These are phyloP conservation scores for Nicotiana sylvestris DNA, from an alignment of 257 asterid genomes.

Conservation along the genomic window DNA sequence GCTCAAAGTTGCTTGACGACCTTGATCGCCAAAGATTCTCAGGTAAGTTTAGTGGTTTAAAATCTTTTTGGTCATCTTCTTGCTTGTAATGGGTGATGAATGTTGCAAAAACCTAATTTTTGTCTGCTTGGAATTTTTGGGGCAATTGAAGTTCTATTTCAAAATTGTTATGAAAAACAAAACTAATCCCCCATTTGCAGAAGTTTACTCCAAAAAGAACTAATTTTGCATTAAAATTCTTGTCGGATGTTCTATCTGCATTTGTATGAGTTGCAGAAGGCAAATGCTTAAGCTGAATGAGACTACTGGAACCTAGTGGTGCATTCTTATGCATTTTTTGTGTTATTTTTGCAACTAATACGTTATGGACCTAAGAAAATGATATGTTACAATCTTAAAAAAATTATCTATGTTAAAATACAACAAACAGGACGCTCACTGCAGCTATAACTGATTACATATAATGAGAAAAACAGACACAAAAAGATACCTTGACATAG, in stretches of 20 bases:
- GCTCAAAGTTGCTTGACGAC: background rate
- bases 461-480: background rate
- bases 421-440: background rate
- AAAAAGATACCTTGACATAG: background rate
- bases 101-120: background rate
- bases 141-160: background rate
- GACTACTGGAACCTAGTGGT: background rate
- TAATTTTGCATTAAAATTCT: too few relatives aligned
- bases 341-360: background rate
- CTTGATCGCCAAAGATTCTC: too few relatives aligned
- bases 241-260: background rate
- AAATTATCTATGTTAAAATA: background rate
- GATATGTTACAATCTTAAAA: background rate
- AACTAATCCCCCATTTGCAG: background rate
- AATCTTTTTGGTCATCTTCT: background rate
- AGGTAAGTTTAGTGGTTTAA: too few relatives aligned
- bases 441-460: background rate
- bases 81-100: background rate
- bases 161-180: background rate
- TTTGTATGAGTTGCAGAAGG: background rate
- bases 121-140: background rate
- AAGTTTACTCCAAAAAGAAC: background rate
- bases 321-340: background rate
- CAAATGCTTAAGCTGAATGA: background rate
- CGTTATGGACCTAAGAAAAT: background rate